Evolutionary conservation across 805 yeast genomes (phyloP), one percentile per base, ranked within the genome.

Genomic region (Kregervanrija fluxuum): DNA sequence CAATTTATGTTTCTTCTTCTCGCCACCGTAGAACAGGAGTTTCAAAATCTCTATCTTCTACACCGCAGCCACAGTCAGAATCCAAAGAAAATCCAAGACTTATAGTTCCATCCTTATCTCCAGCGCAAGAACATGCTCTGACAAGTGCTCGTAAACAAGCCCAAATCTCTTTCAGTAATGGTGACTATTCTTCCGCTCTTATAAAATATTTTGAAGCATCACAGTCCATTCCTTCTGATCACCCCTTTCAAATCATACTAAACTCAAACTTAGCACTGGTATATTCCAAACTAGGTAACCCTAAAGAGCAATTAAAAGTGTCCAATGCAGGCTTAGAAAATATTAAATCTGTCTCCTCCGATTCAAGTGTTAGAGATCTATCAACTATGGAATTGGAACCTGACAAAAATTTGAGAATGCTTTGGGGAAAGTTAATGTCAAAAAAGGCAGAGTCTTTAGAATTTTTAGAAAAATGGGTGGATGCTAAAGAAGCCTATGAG

Each of bases 401-500:
- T 8, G 80, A 74, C 5, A 80, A 82, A 54, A 55, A 71, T 1
- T 71, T 84, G 48, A 79, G 75, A 56, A 80, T 78, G 13, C 79
- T 93, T 62, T 87, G 89, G 83, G 62, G 75, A 17, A 90, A 88
- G 61, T 69, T 91, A 13, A 61, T 79, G 40, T 65, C 75, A 2
- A 78, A 83, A 48, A 77, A 78, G 50, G 97, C 96, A 0, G 97
- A 93, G 57, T 82, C 91, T 2, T 70, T 80, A 35, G 99, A 93
- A 63, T 79, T 79, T 61, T 56, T 80, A 43, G 99, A 93, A 55
- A 75, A 74, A 52, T 86, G 73, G 62, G 59, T 70, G 44, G 80
- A 74, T 6, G 82, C 97, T 0, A 67, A 85, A 22, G 68, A 62
- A 0, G 59, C 75, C 5, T 91, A 88, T 69, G 74, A 73, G 46